These are phyloP conservation scores for Coemansia sp. DNA, from an alignment of 192 early-diverging fungal genomes.

Conservation along the genomic window DNA sequence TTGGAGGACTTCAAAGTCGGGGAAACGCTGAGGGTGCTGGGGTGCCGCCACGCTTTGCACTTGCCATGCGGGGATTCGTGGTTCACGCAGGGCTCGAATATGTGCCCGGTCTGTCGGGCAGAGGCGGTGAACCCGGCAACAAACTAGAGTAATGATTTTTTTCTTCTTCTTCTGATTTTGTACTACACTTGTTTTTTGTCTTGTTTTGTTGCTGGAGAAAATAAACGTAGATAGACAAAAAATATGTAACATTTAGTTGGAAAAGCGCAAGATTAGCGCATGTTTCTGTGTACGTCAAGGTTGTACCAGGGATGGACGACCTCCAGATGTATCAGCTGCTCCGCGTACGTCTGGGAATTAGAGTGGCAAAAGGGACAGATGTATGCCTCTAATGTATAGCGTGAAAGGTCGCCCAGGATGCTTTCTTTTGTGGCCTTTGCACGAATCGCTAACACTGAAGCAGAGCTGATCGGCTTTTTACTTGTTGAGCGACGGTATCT, in stretches of 20 bases:
- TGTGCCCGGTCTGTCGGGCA: conserved; percentile 44
- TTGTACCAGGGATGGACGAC: conserved; percentile 43
- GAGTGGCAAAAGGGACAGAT: conserved; percentile 46
- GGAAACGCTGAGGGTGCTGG: conserved; percentile 36
- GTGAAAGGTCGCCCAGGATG: conserved; percentile 17
- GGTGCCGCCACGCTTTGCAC: conserved; percentile 44
- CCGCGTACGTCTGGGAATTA: conserved; percentile 11
- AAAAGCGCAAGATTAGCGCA: conserved; percentile 4
- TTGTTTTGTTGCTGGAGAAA: neutral
- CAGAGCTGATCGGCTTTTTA: neutral
- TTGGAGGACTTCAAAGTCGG: conserved; percentile 38
- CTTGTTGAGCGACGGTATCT: neutral
- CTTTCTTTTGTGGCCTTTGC: conserved; percentile 18
- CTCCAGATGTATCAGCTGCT: conserved; percentile 27
- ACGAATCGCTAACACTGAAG: neutral
- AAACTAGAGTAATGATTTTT: neutral
- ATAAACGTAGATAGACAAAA: neutral
- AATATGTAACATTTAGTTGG: neutral
- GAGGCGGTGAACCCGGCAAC: conserved; percentile 24
- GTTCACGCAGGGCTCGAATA: conserved; percentile 51
- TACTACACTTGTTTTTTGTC: conserved; percentile 9
- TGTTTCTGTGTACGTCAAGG: conserved; percentile 32
- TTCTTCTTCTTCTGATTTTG: neutral
- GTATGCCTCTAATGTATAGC: conserved; percentile 32
- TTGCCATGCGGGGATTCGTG: conserved; percentile 43